Conservation (phyloP, 345 rosid genomes). For the Heritiera fomes region DNA sequence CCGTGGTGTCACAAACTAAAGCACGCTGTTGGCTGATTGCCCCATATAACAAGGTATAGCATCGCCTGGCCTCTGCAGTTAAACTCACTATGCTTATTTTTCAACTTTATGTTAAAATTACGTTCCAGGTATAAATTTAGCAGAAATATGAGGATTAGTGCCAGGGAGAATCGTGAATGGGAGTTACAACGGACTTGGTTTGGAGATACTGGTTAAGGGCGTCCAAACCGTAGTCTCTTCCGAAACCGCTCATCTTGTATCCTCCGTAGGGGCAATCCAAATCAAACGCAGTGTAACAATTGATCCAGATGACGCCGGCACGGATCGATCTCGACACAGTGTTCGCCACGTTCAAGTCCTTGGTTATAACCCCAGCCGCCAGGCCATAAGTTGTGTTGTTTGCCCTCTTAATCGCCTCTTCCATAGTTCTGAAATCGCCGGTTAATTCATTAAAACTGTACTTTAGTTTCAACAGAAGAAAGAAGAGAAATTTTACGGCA, state of each 20-base stretch:
- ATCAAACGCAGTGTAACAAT: slow-evolving; percentile 68
- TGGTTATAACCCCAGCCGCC: slow-evolving; percentile 75
- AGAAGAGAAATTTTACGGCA: neutral
- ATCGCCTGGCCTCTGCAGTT: neutral
- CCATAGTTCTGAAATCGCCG: slow-evolving; percentile 51
- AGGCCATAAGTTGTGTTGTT: slow-evolving; percentile 72
- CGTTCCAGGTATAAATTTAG: neutral
- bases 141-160: slow-evolving; percentile 22
- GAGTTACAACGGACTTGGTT: slow-evolving; percentile 64
- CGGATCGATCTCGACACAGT: slow-evolving; percentile 68
- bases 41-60: neutral
- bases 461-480: neutral
- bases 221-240: slow-evolving; percentile 64
- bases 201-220: slow-evolving; percentile 61
- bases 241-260: slow-evolving; percentile 68
- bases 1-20: neutral
- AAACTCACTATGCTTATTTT: neutral
- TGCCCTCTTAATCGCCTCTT: slow-evolving; percentile 63
- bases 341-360: slow-evolving; percentile 60
- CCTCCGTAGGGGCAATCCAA: slow-evolving; percentile 69
- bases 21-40: neutral
- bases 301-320: slow-evolving; percentile 50
- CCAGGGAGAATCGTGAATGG: slow-evolving; percentile 73
- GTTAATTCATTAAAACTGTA: neutral
- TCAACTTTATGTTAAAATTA: no score